These are phyloP conservation scores for Sporothrix dimorphospora DNA, from an alignment of 2,329 filamentous ascomycete species.

Conservation along the genomic window DNA sequence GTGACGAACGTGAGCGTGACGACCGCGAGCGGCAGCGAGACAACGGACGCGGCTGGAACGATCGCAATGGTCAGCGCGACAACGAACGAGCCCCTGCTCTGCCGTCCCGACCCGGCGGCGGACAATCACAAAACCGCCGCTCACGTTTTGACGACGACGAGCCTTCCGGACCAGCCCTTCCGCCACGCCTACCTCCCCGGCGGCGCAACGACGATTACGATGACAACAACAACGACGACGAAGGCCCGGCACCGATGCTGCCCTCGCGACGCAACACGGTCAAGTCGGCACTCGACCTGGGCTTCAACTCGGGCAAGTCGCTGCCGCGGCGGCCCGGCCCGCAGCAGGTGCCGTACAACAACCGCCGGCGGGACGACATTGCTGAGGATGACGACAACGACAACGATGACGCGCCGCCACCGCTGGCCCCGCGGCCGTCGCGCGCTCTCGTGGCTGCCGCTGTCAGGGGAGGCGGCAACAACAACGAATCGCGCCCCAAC, in stretches of 20 bases:
- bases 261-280: slow-evolving; percentile 46
- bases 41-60: neutral
- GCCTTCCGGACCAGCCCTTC: neutral
- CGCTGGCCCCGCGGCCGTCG: slow-evolving; percentile 57
- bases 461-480: slow-evolving; percentile 32
- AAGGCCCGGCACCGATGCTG: slow-evolving; percentile 60
- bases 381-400: slow-evolving; percentile 34
- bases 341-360: slow-evolving; percentile 23
- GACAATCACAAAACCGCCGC: no score
- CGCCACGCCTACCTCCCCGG: slow-evolving; percentile 40
- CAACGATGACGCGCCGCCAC: slow-evolving; percentile 49
- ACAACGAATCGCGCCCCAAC: neutral
- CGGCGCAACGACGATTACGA: slow-evolving; percentile 40
- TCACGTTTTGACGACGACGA: neutral
- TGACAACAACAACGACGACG: slow-evolving; percentile 44
- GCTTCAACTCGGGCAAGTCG: slow-evolving; percentile 33
- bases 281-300: slow-evolving; percentile 39
- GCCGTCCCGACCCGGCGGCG: slow-evolving; percentile 24
- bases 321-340: neutral
- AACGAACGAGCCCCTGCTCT: slow-evolving; percentile 14
- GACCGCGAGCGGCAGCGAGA: neutral
- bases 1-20: neutral
- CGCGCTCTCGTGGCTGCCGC: slow-evolving; percentile 54
- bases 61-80: neutral
- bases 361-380: slow-evolving; percentile 18